phyloP scores from a whole-genome alignment of 2,329 filamentous ascomycete genomes.

The Epichloe typhina region DNA sequence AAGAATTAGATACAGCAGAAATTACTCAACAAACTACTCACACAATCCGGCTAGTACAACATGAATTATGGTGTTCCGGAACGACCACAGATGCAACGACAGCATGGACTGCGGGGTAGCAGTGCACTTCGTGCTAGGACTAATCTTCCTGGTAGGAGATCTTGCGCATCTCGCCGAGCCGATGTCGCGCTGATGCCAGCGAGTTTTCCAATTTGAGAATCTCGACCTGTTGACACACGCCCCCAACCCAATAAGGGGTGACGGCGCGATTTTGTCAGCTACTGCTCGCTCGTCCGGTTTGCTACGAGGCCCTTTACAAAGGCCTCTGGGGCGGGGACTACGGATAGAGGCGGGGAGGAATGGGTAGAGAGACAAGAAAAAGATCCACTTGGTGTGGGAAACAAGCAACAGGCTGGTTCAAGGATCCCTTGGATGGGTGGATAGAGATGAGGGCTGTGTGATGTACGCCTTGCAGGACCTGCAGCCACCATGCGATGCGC shows the following conservation, averaged over 20 bases:
- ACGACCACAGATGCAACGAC: neutral
- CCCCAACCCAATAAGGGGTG: neutral
- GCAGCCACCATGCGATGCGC: conserved; percentile 1
- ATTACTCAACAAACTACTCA: neutral
- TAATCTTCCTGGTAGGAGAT: conserved; percentile 79
- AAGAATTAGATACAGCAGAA: neutral
- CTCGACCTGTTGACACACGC: conserved; percentile 56
- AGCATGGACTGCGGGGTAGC: neutral
- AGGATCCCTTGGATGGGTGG: neutral
- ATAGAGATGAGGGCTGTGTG: neutral
- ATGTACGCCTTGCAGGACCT: neutral
- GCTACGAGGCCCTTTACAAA: neutral
- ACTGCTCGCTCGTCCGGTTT: conserved; percentile 1
- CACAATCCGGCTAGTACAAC: neutral
- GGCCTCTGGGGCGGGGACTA: neutral
- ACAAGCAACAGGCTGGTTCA: neutral
- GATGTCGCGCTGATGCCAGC: conserved; percentile 62
- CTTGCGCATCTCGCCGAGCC: conserved; percentile 95
- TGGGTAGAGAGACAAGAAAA: neutral
- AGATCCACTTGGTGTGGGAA: neutral
- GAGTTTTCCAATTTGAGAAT: conserved; percentile 91
- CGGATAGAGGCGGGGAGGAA: neutral
- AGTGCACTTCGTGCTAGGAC: neutral
- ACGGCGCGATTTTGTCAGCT: conserved; percentile 3
- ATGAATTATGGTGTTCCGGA: neutral